These are phyloP conservation scores for Beauveria asiatica DNA, from an alignment of 2,329 filamentous ascomycete species.

Conservation along the genomic window DNA sequence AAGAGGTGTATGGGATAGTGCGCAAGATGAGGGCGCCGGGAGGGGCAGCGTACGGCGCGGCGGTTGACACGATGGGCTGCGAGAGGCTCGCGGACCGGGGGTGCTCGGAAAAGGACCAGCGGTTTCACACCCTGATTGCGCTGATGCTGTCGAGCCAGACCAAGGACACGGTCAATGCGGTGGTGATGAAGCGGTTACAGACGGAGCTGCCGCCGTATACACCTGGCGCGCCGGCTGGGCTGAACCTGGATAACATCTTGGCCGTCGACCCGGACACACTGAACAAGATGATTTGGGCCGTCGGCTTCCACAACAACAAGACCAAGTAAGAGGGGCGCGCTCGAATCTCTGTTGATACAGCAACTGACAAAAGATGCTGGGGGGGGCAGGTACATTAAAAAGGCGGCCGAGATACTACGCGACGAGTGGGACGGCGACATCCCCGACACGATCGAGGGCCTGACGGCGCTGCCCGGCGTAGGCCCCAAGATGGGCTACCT, in stretches of 20 bases:
- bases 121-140: conserved; percentile 79
- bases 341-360: background rate
- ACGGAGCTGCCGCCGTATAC: conserved; percentile 54
- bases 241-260: conserved; percentile 72
- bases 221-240: conserved; percentile 37
- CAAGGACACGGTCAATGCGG: conserved; percentile 83
- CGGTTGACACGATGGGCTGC: conserved; percentile 97
- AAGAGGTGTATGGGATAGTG: conserved; percentile 68
- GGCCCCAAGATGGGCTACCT: conserved; percentile 94
- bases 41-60: conserved; percentile 58
- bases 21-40: conserved; percentile 62
- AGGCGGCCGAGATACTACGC: conserved; percentile 61
- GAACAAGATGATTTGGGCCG: conserved; percentile 70
- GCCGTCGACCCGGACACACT: conserved; percentile 55
- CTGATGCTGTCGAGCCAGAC: conserved; percentile 91
- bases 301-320: conserved; percentile 94
- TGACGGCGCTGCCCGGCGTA: conserved; percentile 74
- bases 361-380: background rate
- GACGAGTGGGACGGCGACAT: conserved; percentile 69
- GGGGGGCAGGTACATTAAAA: conserved; percentile 52
- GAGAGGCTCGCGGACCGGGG: conserved; percentile 57
- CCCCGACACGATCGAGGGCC: conserved; percentile 64
- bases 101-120: conserved; percentile 46
- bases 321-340: conserved; percentile 50
- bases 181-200: conserved; percentile 72